Percentiles rank a stretch among this genome's conserved stretches.
Conservation (phyloP, 1,284 basidiomycete genomes). For the Earliella scabrosa region DNA sequence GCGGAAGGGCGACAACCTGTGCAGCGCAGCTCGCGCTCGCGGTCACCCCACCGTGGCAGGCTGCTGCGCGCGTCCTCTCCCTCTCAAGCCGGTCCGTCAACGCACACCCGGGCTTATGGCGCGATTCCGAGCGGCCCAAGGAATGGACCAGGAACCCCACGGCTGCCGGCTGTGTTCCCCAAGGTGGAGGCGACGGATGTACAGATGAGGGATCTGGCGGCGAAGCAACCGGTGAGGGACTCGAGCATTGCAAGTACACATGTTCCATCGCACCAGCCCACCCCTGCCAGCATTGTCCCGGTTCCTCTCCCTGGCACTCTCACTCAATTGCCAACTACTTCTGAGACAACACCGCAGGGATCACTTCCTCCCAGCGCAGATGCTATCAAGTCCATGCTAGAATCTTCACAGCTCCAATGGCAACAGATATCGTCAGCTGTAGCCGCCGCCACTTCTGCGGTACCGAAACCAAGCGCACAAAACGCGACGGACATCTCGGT, state of each 20-base stretch:
- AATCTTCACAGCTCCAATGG: constrained; percentile 17
- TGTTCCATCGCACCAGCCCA: constrained; percentile 5
- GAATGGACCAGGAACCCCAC: not conserved
- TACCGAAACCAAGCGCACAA: not conserved
- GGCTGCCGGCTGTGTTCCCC: constrained; percentile 9
- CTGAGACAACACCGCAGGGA: not conserved
- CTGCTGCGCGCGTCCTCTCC: constrained; percentile 9
- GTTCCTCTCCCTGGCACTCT: not conserved
- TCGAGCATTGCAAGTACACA: constrained; percentile 22
- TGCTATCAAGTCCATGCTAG: constrained; percentile 12
- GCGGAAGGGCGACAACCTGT: constrained; percentile 3
- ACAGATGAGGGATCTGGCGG: constrained; percentile 11
- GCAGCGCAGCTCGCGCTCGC: constrained; percentile 19
- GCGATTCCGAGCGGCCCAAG: constrained; percentile 9
- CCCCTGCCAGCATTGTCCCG: constrained; percentile 2
- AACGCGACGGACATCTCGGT: not conserved
- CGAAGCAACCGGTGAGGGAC: constrained; percentile 5
- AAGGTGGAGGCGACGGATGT: constrained; percentile 19
- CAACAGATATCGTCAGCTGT: constrained; percentile 21
- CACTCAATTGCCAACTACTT: not conserved
- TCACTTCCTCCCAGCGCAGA: constrained; percentile 2
- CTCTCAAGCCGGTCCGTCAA: not conserved
- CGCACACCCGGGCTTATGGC: not conserved
- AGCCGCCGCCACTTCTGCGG: constrained; percentile 17
- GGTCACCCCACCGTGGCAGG: constrained; percentile 15